A percentile compares a stretch with the other conserved stretches of the same genome.
phyloP scores from a whole-genome alignment of 441 rosid species.

The Dalechampia spathulata region DNA sequence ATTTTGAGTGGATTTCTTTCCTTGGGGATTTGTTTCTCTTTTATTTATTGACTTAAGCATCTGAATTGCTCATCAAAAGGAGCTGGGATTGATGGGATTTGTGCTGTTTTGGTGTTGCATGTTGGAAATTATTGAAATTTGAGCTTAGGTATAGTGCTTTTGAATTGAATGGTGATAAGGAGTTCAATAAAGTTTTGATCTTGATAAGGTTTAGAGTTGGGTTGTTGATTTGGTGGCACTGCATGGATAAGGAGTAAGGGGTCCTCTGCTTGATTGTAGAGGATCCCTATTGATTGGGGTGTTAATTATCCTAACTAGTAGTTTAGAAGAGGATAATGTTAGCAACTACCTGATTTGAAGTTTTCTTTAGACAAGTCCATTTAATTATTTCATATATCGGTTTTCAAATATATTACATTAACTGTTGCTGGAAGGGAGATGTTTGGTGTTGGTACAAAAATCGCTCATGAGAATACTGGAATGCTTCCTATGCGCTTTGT shows the following conservation, averaged over 20 bases:
- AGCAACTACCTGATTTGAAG: too few relatives aligned
- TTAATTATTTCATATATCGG: too few relatives aligned
- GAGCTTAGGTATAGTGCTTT: conserved; percentile 21
- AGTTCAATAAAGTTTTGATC: conserved; percentile 23
- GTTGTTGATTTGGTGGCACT: conserved; percentile 25
- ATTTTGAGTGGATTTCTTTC: neutral
- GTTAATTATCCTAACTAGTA: too few relatives aligned
- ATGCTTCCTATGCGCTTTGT: conserved; percentile 62
- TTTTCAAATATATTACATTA: too few relatives aligned
- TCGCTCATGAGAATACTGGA: conserved; percentile 48
- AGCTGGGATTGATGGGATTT: conserved; percentile 22
- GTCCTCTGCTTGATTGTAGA: conserved; percentile 57
- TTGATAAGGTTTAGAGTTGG: conserved; percentile 14
- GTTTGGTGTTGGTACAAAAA: conserved; percentile 72
- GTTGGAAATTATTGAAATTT: conserved; percentile 25
- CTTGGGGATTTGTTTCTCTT: conserved; percentile 28
- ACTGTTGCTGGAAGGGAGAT: too few relatives aligned
- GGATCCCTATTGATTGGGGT: conserved; percentile 44
- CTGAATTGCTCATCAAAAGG: conserved; percentile 30
- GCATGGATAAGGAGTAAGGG: conserved; percentile 52
- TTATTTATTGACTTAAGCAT: too few relatives aligned
- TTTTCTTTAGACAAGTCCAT: too few relatives aligned
- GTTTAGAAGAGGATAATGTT: conserved; percentile 43
- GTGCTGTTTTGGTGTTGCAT: conserved; percentile 24
- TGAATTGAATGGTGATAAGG: conserved; percentile 27